These are phyloP conservation scores for Zoysia pacifica DNA, from an alignment of 176 grass and related monocot species.

Conservation along the genomic window DNA sequence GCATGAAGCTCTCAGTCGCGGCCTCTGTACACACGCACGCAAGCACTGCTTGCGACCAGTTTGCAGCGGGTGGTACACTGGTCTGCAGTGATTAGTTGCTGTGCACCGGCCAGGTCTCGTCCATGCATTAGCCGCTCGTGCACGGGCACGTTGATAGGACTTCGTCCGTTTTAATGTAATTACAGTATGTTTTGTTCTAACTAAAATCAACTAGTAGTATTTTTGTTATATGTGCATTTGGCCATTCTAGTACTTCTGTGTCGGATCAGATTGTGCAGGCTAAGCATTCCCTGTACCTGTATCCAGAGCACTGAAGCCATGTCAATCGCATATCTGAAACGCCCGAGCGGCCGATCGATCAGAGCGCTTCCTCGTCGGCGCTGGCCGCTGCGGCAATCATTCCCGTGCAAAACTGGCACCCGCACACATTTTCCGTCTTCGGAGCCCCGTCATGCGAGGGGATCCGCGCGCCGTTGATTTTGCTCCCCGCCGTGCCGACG, in stretches of 20 bases:
- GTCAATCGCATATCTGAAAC: no score
- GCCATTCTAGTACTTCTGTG: no score
- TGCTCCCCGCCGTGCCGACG: no score
- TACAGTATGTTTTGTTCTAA: no score
- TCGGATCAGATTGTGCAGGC: no score
- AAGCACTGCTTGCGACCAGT: no score
- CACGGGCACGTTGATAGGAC: neutral
- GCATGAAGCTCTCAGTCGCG: neutral
- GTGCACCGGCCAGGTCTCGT: neutral
- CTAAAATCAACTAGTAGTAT: no score
- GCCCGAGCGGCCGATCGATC: neutral
- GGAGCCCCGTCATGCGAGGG: no score
- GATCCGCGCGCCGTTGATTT: no score
- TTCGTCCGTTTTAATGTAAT: no score
- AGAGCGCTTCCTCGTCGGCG: neutral
- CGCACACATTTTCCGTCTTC: neutral
- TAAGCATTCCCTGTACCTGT: neutral
- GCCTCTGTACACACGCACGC: neutral
- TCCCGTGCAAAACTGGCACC: slow-evolving; percentile 12
- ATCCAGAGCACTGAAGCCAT: neutral
- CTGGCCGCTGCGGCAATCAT: neutral
- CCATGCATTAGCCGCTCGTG: neutral
- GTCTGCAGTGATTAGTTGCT: neutral
- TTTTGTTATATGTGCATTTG: no score
- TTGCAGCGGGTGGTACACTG: no score